phyloP scores from a whole-genome alignment of 2,329 filamentous ascomycete species.

The Cryphonectria carpinicola region DNA sequence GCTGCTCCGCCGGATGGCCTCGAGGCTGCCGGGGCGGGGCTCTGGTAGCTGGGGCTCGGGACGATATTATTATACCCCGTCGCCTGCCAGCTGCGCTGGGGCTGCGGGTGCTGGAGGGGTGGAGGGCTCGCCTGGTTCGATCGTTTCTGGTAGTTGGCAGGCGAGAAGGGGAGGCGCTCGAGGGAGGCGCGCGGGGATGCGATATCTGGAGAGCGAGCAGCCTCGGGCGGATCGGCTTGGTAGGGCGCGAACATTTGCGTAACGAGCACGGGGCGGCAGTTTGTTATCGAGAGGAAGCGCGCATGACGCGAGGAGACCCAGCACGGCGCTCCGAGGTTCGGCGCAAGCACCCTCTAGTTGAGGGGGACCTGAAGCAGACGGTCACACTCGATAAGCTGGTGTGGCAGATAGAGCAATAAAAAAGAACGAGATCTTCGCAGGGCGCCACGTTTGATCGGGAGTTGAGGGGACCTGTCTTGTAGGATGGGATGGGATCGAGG shows the following conservation, averaged over 20 bases:
- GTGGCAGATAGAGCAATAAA: neutral
- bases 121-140: conserved; percentile 46
- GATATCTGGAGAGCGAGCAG: conserved; percentile 71
- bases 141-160: conserved; percentile 47
- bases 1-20: conserved; percentile 23
- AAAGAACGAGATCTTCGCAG: neutral
- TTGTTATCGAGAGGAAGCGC: neutral
- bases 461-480: neutral
- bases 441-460: neutral
- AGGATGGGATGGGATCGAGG: neutral
- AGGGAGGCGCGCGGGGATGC: conserved; percentile 62
- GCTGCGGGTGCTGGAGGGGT: conserved; percentile 57
- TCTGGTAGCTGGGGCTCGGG: conserved; percentile 40
- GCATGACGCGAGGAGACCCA: neutral
- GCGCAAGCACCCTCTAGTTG: neutral
- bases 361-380: neutral
- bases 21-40: conserved; percentile 24
- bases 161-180: conserved; percentile 60
- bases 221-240: conserved; percentile 88
- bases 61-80: conserved; percentile 46
- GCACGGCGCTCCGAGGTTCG: neutral
- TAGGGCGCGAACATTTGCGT: conserved; percentile 87
- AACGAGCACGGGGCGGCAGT: conserved; percentile 8
- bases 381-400: neutral
- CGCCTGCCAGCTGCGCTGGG: conserved; percentile 58